Evolutionary conservation across 179 eudicot genomes (phyloP), one percentile per base, ranked within the genome.

Genomic region (Drosera spatulata): DNA sequence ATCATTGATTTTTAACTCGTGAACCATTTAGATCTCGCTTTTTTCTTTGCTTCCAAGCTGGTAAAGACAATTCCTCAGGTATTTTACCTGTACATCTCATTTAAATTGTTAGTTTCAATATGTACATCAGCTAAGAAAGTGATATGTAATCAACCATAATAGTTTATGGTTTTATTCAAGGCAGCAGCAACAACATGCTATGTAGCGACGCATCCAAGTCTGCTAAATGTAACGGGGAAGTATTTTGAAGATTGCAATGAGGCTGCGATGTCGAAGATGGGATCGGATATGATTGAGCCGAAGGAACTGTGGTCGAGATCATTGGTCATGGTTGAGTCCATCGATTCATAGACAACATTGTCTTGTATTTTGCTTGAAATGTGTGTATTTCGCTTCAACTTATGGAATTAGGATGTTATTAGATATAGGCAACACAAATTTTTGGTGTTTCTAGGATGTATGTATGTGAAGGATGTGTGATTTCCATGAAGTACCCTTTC

Each of bases 101-200:
- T 22, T 22, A 22, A 22, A 22, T 22, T 22, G 33, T 22, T 22
- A 22, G 33, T 22, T 22, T 22, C 33, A 46, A 46, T 46, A 46
- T 6, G 11, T 7, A 46, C 7, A 46, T 46, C 7, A 46, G 7
- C 49, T 46, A 46, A 10, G 11, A 54, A 15, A 54, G 0, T 14
- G 14, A 22, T 14, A 53, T 53, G 10, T 13, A 54, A n/a, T 55
- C 40, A 49, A 46, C 10, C 39, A 10, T 39, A 10, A 22, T 9
- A 8, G 38, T 11, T 57, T 39, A 22, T 42, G 15, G 53, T 4
- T 10, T 6, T 6, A 14, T 4, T 59, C 12, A 66, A 90, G 97
- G 97, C 88, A 7, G 94, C 97, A 54, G 97, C 97, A 47, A 91
- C 97, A 5, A 85, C 88, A 37, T 91, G 97, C 69, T 87, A 91